A percentile compares a stretch with the other conserved stretches of the same genome.
phyloP scores from a whole-genome alignment of 208 protist species.

The Wallacemonas collosoma region DNA sequence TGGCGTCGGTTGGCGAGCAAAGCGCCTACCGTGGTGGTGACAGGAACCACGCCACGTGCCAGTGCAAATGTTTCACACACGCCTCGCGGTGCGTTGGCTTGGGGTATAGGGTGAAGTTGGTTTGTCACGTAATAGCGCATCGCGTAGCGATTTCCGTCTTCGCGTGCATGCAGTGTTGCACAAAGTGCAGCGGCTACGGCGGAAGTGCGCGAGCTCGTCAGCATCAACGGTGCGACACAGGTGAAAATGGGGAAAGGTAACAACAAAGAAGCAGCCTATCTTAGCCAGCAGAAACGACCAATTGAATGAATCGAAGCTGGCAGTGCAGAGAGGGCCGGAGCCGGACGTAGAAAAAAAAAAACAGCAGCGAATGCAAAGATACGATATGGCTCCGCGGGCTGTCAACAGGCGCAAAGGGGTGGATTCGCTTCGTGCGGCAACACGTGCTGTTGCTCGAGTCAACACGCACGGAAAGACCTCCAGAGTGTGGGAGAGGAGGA shows the following conservation, averaged over 20 bases:
- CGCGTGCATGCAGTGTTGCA: background rate
- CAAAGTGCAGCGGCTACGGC: constrained; percentile 7
- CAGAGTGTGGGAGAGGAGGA: too few species aligned
- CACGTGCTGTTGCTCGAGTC: too few species aligned
- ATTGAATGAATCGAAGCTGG: background rate
- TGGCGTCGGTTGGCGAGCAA: constrained; percentile 17
- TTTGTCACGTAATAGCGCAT: constrained; percentile 14
- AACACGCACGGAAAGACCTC: too few species aligned
- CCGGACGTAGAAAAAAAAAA: constrained; percentile 15
- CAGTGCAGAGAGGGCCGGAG: too few species aligned
- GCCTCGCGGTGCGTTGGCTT: constrained; percentile 11
- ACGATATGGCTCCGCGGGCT: background rate
- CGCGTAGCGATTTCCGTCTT: background rate
- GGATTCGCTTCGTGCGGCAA: too few species aligned
- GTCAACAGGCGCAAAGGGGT: too few species aligned
- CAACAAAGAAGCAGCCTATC: too few species aligned
- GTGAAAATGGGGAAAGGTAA: too few species aligned
- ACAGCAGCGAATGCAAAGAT: background rate
- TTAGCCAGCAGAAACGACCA: background rate
- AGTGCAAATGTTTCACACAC: constrained; percentile 30
- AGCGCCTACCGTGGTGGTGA: constrained; percentile 13
- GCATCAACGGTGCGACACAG: background rate
- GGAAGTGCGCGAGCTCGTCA: constrained; percentile 7
- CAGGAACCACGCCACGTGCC: constrained; percentile 20
- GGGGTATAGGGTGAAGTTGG: constrained; percentile 26